Evolutionary conservation across 2,329 filamentous ascomycete genomes (phyloP), one percentile per base, ranked within the genome.

Genomic region (Phialophora tarda): DNA sequence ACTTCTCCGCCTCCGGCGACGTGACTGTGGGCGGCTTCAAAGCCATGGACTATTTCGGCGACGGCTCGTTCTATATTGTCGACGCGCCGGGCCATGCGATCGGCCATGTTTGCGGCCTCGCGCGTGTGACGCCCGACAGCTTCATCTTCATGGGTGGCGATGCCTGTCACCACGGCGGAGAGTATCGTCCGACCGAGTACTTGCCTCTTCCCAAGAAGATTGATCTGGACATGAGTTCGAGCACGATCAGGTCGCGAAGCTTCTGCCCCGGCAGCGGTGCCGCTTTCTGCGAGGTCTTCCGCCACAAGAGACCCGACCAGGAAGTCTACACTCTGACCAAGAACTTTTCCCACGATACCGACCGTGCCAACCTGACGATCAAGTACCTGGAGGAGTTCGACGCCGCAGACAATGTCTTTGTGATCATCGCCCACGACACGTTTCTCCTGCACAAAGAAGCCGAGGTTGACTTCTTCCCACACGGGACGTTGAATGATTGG

Each of bases 101-200:
- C 14, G 83, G 81, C 1, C 83, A 85, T 71, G 75, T 84, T 17
- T 81, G 79, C 65, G 84, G 77, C 2, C 75, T 86, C 0, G 84
- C 81, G 1, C 76, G 83, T 4, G 82, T 79, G 11, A 66, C 59
- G 17, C 70, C 73, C 0, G 47, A 79, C 30, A 81, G 79, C 0
- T 83, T 82, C 64, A 68, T 82, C 10, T 74, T 83, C 17, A 73
- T 83, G 63, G 80, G 80, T 0, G 82, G 76, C 2, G 82, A 83
- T 64, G 69, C 77, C 21, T 81, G 77, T 17, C 81, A 83, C 68
- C 78, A 78, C 51, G 74, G 74, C 2, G 79, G 79, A 23, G 73
- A 75, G 34, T 72, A 81, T 11, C 72, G 80, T 1, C 80, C 80
- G 0, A 78, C 77, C 0, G 55, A 68, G 47, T 74, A 76, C 63